Evolutionary conservation across 306 rosid genomes (phyloP), one percentile per base, ranked within the genome.

Genomic region (Vachellia pachyceras): DNA sequence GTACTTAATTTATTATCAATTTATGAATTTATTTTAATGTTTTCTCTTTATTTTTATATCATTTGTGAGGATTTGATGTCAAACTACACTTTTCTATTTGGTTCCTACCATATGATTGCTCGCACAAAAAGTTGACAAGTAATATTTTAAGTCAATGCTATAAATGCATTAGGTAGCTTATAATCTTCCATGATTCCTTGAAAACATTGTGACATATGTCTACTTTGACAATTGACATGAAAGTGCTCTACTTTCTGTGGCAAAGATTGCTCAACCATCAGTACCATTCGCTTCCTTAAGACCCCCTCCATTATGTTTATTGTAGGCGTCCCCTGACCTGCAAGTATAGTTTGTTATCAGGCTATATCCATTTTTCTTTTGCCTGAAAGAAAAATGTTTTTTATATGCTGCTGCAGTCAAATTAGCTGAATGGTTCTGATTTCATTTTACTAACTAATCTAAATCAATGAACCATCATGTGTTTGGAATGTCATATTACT

Each of bases 361-460:
- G 76, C 42, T 82, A 50, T 45, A 47, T 22, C 20, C n/a, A 13
- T 44, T 29, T 61, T 29, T 5, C 10, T 29, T 61, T 11, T 61
- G 37, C 68, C 13, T 63, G 67, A 23, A 12, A 15, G n/a, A 41
- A 50, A 22, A 58, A 35, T 3, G 37, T 39, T 55, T 52, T 45
- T 5, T 14, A 18, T 23, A 71, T 71, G 22, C 41, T 71, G 50
- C 60, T 79, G 79, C 67, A 20, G 83, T 76, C 50, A 3, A 58
- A 75, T 57, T 57, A n/a, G 65, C 29, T 81, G 78, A 70, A 37
- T 81, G 75, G 42, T 73, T 85, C 57, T 15, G 36, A 39, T 75
- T 57, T 58, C n/a, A 57, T 75, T 20, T 44, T 61, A 18, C 73
- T 64, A 69, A 33, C 65, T 66, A 47, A 55, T 23, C 20, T 70